Conservation (phyloP, 2,329 filamentous ascomycete genomes). For the Lasiodiplodia citricola region DNA sequence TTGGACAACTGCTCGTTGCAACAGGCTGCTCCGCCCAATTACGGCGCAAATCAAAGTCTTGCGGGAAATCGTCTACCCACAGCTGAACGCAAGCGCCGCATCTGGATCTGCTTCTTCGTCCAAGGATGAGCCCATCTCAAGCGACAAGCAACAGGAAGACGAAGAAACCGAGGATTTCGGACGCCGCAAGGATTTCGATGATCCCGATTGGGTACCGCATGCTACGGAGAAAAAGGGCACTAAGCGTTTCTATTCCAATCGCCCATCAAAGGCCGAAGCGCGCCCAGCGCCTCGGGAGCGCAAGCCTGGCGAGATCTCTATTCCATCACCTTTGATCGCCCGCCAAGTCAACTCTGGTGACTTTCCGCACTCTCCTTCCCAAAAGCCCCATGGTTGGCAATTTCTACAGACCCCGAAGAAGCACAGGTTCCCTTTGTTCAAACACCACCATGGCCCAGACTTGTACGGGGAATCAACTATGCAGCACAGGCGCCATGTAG, state of each 20-base stretch:
- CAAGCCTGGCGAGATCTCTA: conserved; percentile 23
- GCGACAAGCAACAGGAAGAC: neutral
- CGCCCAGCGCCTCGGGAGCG: neutral
- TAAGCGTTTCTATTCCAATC: conserved; percentile 43
- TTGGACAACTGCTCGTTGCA: conserved; percentile 51
- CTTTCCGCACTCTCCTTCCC: neutral
- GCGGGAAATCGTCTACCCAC: conserved; percentile 36
- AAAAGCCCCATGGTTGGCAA: neutral
- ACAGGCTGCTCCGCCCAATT: conserved; percentile 49
- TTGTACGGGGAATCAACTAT: neutral
- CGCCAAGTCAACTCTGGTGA: neutral
- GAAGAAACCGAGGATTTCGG: neutral
- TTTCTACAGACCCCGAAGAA: conserved; percentile 17
- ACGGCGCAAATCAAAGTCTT: conserved; percentile 48
- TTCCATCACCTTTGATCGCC: conserved; percentile 9
- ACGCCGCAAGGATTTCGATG: conserved; percentile 1
- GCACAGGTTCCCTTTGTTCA: neutral
- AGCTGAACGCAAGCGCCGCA: conserved; percentile 25
- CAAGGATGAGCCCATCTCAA: neutral
- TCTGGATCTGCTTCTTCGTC: neutral
- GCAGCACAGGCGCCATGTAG: neutral
- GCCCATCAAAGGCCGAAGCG: conserved; percentile 31
- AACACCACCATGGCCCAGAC: neutral
- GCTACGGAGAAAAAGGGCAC: conserved; percentile 30
- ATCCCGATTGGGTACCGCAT: conserved; percentile 44